phyloP scores from a whole-genome alignment of 805 yeast genomes.

The Cyberlindnera xylosilytica region DNA sequence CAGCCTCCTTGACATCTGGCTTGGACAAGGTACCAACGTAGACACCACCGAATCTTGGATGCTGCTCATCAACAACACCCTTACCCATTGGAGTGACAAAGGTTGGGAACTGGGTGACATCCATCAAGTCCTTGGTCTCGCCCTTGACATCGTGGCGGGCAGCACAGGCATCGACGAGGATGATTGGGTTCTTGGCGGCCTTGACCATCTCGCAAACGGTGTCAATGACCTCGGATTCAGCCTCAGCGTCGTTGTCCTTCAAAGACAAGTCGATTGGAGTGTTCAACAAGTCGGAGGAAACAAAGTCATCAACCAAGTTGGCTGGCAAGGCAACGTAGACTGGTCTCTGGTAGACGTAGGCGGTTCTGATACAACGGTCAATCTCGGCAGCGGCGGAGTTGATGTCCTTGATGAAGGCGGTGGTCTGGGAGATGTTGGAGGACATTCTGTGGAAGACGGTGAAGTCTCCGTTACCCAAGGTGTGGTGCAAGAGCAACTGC shows the following conservation, averaged over 20 bases:
- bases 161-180: constrained; percentile 86
- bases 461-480: constrained; percentile 81
- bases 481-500: constrained; percentile 75
- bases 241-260: constrained; percentile 54
- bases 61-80: constrained; percentile 69
- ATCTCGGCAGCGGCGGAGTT: constrained; percentile 64
- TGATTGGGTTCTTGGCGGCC: constrained; percentile 64
- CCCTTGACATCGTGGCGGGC: constrained; percentile 65
- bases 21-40: constrained; percentile 79
- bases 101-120: constrained; percentile 72
- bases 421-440: constrained; percentile 62
- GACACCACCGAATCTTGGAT: constrained; percentile 77
- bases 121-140: constrained; percentile 63
- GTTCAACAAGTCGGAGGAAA: constrained; percentile 54
- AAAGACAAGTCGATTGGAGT: constrained; percentile 63
- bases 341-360: constrained; percentile 72
- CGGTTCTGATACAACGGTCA: constrained; percentile 71
- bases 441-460: constrained; percentile 79
- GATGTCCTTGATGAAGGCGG: constrained; percentile 61
- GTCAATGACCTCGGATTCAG: constrained; percentile 62
- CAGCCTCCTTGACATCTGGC: constrained; percentile 68
- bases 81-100: constrained; percentile 92
- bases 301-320: constrained; percentile 65
- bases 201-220: constrained; percentile 48
- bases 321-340: constrained; percentile 83